Base-by-base conservation (phyloP, 2,329 filamentous ascomycete species). In the Colletotrichum limetticola region DNA sequence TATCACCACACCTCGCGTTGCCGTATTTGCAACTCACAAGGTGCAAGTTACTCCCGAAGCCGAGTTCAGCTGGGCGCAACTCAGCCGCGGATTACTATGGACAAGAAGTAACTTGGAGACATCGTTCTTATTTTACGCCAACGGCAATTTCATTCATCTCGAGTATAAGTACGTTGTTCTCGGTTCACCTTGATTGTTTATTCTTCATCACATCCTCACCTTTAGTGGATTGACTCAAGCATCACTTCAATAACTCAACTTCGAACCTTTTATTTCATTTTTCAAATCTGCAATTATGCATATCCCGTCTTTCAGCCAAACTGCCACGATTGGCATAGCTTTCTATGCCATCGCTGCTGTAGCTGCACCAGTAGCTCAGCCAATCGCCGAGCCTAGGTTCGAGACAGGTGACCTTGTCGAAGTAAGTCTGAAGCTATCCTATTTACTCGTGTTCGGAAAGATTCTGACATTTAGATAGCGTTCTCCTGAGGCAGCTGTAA, bases 251-350 rank as follows among this genome's bases (percentile, higher is more conserved):
- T 24, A 32, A 22, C 14, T 26, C 19, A 4, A 5, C n/a, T 19
- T 52, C n/a, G 12, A 71, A 46, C 7, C 16, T 16, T 26, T 5
- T 9, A 12, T 24, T 11, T n/a, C 16, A 28, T 11, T 4, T n/a
- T 6, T 49, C 1, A 9, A 30, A 5, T 35, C 24, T 22, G 9
- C 35, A 52, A 65, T 4, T 3, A 72, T 72, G 70, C 60, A 72
- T 70, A 60, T 72, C 3, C 59, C 53, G 19, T 64, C 70, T 9
- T 26, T 72, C 16, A 28, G 66, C 7, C 66, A 72, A 49, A 22
- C 55, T 28, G 66, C 66, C 55, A 56, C 55, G 5, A 12, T 72
- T 22, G 70, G 70, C 55, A 65, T 72, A 55, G 70, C 60, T 7
- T 49, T 72, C 12, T 72, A 30, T 19, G 55, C 66, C 35, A 70